phyloP scores from a whole-genome alignment of 2,329 filamentous ascomycete species.

The Myriangium duriaei region DNA sequence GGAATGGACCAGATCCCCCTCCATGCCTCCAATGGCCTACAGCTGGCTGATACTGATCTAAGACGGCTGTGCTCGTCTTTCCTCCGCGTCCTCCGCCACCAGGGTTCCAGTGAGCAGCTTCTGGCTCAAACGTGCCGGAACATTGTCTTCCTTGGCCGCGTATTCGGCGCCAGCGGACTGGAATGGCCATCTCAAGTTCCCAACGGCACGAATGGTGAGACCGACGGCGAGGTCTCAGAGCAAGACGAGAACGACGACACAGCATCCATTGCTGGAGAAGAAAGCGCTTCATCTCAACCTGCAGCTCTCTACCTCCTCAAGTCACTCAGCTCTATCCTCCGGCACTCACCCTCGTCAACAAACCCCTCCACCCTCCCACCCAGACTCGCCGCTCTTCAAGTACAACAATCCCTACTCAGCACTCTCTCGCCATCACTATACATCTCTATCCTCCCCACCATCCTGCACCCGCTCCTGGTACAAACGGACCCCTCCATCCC shows the following conservation, averaged over 20 bases:
- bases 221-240: constrained; percentile 32
- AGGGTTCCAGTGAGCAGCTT: constrained; percentile 53
- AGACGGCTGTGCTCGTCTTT: constrained; percentile 44
- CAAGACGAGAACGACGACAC: constrained; percentile 31
- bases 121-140: constrained; percentile 69
- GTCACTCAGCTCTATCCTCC: constrained; percentile 64
- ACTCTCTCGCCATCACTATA: constrained; percentile 48
- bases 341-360: constrained; percentile 51
- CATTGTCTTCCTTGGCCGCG: constrained; percentile 65
- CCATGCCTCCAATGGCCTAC: constrained; percentile 56
- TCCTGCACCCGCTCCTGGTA: constrained; percentile 62
- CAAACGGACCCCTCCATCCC: constrained; percentile 66
- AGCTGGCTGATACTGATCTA: constrained; percentile 53
- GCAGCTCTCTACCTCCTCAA: constrained; percentile 65
- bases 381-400: constrained; percentile 62
- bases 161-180: constrained; percentile 45
- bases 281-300: constrained; percentile 26
- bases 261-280: constrained; percentile 23
- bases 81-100: constrained; percentile 43
- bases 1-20: constrained; percentile 48
- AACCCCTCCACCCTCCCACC: constrained; percentile 52
- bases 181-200: constrained; percentile 33
- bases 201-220: constrained; percentile 30
- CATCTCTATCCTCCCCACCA: constrained; percentile 48
- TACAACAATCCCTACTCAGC: constrained; percentile 57